Conservation (phyloP, 2,329 filamentous ascomycete species). For the Calonectria leucothoes region DNA sequence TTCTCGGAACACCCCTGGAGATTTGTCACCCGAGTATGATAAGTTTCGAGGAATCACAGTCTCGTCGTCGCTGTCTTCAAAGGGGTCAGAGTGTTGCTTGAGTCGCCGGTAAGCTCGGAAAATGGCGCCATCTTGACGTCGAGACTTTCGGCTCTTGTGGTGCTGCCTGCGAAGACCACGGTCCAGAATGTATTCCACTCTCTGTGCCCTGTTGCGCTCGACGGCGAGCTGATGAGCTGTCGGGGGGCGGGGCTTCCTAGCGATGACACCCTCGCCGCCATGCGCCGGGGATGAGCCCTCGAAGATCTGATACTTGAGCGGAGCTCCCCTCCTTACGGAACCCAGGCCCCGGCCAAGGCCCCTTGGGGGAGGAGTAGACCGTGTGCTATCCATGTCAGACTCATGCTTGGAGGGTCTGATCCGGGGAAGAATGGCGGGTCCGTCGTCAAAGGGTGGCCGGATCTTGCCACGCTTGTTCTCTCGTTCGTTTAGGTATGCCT, state of each 20-base stretch:
- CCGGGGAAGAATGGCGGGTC: conserved; percentile 69
- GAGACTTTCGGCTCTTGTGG: conserved; percentile 69
- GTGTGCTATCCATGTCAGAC: conserved; percentile 58
- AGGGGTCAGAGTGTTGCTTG: conserved; percentile 64
- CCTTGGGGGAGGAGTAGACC: conserved; percentile 56
- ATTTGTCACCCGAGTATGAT: conserved; percentile 43
- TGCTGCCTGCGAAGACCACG: conserved; percentile 77
- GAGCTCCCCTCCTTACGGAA: conserved; percentile 54
- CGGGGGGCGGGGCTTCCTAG: conserved; percentile 76
- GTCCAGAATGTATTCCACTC: conserved; percentile 85
- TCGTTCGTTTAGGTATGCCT: conserved; percentile 73
- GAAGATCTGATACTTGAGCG: conserved; percentile 69
- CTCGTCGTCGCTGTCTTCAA: conserved; percentile 74
- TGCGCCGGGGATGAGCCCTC: conserved; percentile 71
- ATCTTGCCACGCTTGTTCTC: conserved; percentile 67
- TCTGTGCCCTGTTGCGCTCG: conserved; percentile 80
- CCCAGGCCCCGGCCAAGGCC: conserved; percentile 41
- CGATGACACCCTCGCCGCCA: conserved; percentile 65
- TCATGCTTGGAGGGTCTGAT: conserved; percentile 73
- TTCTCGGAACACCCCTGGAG: conserved; percentile 60
- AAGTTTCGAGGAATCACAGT: conserved; percentile 51
- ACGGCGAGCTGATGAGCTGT: conserved; percentile 87
- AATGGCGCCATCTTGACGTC: conserved; percentile 74
- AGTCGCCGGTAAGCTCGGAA: conserved; percentile 75
- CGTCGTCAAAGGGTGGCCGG: conserved; percentile 58